Evolutionary conservation across 2,329 filamentous ascomycete species (phyloP), one percentile per base, ranked within the genome.

Genomic region (Pseudopyrenochaeta lycopersici): DNA sequence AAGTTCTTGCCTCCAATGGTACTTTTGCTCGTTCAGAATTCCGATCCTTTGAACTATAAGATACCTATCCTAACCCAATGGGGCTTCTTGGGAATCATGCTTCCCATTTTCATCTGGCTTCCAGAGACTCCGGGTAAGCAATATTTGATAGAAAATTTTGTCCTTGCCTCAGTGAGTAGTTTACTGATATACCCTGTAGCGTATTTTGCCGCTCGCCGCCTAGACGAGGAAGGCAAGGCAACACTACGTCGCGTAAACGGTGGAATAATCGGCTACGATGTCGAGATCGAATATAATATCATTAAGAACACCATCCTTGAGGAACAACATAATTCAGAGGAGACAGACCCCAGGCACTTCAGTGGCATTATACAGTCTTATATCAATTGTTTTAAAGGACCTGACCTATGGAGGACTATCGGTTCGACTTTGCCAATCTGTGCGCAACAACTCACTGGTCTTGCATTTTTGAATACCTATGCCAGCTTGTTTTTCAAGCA

Each of bases 311-410:
- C 41, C 3, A 27, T 44, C 14, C 27, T 29, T 14, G 41, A 44
- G 41, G 41, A 44, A 27, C 23, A 27, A 9, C 23, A 27, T 5
- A 27, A 27, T 27, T 27, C 23, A 27, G 23, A 27, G 9, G 23
- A 27, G 20, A 18, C 14, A 23, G 23, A 30, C n/a, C 20, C 20
- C 12, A 7, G 21, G 17, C 15, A 23, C 15, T 27, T 30, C 27
- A 31, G 17, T 12, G 20, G 27, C 4, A 21, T 44, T 6, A 7
- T 44, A 7, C 20, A n/a, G 7, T 44, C 41, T 43, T 95, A 93
- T 73, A 76, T 84, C 64, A 90, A 95, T 71, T 95, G 90, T 77
- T 94, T 95, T 82, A 87, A 83, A 73, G 90, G 90, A 6, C 82
- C 84, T 12, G 87, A 94, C 68, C 80, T 87, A 43, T 87, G 91